phyloP scores from a whole-genome alignment of 2,329 filamentous ascomycete genomes.

The Apiospora aurea region DNA sequence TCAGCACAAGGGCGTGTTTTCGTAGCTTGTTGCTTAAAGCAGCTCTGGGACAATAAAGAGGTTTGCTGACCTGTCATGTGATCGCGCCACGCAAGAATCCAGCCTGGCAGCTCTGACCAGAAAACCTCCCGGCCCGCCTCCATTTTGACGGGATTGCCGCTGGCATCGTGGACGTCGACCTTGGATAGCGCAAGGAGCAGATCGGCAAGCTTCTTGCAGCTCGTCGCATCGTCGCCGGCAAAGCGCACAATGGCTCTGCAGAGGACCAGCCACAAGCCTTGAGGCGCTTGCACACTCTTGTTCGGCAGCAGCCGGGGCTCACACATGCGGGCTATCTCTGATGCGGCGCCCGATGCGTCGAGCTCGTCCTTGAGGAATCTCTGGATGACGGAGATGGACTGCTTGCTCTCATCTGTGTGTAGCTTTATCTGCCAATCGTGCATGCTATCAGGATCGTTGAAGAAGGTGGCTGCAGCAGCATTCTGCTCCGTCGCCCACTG shows the following conservation, averaged over 20 bases:
- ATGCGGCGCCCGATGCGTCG: not conserved
- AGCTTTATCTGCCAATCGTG: conserved; percentile 3
- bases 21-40: too few relatives aligned
- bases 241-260: conserved; percentile 1
- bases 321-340: not conserved
- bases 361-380: not conserved
- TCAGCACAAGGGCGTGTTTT: not conserved
- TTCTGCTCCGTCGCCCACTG: not conserved
- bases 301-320: not conserved
- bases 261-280: not conserved
- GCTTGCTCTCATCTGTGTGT: not conserved
- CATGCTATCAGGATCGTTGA: not conserved
- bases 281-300: not conserved
- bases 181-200: not conserved
- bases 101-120: conserved; percentile 14
- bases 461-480: not conserved
- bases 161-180: not conserved
- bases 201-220: not conserved
- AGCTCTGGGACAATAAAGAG: too few relatives aligned
- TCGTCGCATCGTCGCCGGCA: not conserved
- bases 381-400: not conserved
- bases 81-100: not conserved
- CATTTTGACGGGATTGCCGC: not conserved
- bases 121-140: not conserved
- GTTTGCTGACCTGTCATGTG: not conserved